These are phyloP conservation scores for Colletotrichum aenigma DNA, from an alignment of 2,329 filamentous ascomycete genomes.

Conservation along the genomic window DNA sequence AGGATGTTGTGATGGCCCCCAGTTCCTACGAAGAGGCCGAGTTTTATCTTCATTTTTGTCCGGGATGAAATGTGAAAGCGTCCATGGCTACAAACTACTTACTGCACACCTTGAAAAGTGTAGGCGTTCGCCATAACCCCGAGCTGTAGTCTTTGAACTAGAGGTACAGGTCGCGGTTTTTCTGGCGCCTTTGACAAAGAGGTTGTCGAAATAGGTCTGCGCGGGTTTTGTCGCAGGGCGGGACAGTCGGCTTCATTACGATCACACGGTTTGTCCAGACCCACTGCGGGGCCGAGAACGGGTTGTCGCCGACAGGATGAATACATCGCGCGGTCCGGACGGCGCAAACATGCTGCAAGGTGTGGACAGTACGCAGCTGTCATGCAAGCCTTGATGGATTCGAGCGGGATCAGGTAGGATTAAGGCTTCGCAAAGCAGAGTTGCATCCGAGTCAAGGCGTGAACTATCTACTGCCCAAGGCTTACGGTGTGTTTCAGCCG, in stretches of 20 bases:
- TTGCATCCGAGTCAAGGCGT: conserved; percentile 7
- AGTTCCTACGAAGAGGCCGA: not conserved
- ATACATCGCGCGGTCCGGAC: not conserved
- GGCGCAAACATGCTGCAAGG: not conserved
- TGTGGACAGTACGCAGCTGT: not conserved
- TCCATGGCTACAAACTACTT: not conserved
- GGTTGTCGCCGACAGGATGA: not conserved
- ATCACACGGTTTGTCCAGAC: not conserved
- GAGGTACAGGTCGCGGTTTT: not conserved
- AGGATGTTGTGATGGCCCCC: not conserved
- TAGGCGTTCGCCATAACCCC: not conserved
- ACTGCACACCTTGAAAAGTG: not conserved
- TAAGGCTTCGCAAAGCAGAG: not conserved
- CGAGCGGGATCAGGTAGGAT: not conserved
- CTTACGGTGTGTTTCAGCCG: not conserved
- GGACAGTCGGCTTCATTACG: not conserved
- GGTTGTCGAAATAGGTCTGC: not conserved
- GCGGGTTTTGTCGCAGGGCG: not conserved
- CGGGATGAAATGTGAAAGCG: not conserved
- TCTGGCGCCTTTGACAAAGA: not conserved
- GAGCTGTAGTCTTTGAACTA: not conserved
- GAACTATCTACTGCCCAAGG: not conserved
- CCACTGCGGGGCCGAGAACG: not conserved
- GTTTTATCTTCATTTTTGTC: not conserved
- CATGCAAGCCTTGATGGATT: not conserved